These are phyloP conservation scores for Aspergillus ellipticus DNA, from an alignment of 495 filamentous ascomycete species.

Conservation along the genomic window DNA sequence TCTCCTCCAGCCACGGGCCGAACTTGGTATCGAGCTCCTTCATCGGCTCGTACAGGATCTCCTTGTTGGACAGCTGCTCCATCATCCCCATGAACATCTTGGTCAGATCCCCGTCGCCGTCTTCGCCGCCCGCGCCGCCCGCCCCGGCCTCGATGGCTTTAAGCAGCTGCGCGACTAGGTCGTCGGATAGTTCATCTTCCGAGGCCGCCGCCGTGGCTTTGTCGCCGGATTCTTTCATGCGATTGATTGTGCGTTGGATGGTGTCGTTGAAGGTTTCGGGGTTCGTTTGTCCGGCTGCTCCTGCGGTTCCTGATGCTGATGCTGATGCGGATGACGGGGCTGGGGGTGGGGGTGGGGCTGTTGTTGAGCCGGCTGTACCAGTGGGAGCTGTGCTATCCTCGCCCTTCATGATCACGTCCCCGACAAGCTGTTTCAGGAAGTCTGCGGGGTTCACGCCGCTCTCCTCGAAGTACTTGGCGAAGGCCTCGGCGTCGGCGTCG, in stretches of 20 bases:
- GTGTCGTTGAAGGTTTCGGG: slow-evolving; percentile 78
- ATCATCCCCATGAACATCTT: slow-evolving; percentile 96
- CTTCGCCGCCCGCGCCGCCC: slow-evolving; percentile 51
- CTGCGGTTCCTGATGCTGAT: background rate
- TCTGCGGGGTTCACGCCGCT: slow-evolving; percentile 68
- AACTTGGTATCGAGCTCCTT: slow-evolving; percentile 93
- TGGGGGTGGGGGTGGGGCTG: slow-evolving; percentile 19
- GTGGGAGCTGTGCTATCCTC: slow-evolving; percentile 19
- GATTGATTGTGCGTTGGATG: slow-evolving; percentile 86
- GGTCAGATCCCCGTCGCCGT: slow-evolving; percentile 79
- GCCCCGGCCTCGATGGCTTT: slow-evolving; percentile 62
- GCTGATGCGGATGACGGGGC: slow-evolving; percentile 18
- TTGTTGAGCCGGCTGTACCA: slow-evolving; percentile 1
- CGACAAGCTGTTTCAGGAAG: slow-evolving; percentile 76
- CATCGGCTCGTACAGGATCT: slow-evolving; percentile 98
- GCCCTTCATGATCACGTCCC: slow-evolving; percentile 77
- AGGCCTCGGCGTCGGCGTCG: slow-evolving; percentile 45
- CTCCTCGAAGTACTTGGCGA: slow-evolving; percentile 77
- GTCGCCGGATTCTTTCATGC: slow-evolving; percentile 83
- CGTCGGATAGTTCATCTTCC: slow-evolving; percentile 63
- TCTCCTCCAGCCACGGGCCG: slow-evolving; percentile 79
- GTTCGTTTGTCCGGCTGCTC: slow-evolving; percentile 18
- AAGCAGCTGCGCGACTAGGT: slow-evolving; percentile 79
- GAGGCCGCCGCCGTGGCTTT: slow-evolving; percentile 74
- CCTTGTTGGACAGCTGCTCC: slow-evolving; percentile 97